Percentiles rank a stretch among this genome's conserved stretches.
Conservation (phyloP, 2,329 filamentous ascomycete genomes). For the Penicillium sp. region DNA sequence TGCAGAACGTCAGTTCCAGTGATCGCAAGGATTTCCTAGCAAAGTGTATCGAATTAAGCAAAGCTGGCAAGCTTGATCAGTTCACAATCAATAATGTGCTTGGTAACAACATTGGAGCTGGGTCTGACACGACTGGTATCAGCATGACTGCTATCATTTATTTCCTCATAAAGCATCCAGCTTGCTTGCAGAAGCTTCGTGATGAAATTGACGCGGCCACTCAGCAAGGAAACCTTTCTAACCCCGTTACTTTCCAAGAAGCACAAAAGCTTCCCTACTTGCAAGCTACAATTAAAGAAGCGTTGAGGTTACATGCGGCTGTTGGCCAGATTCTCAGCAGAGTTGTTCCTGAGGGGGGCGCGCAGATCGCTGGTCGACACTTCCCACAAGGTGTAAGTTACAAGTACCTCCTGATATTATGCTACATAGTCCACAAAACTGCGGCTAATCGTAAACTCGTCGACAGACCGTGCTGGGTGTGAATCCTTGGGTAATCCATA, state of each 20-base stretch:
- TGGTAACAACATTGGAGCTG: too few relatives aligned
- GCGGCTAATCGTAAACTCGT: too few relatives aligned
- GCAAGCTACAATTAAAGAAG: constrained; percentile 38
- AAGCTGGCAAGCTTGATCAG: too few relatives aligned
- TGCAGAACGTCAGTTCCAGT: too few relatives aligned
- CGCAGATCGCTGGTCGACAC: constrained; percentile 44
- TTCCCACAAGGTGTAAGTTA: too few relatives aligned
- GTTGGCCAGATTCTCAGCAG: constrained; percentile 38
- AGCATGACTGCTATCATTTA: constrained; percentile 43
- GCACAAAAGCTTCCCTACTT: constrained; percentile 35
- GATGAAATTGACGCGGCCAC: constrained; percentile 40
- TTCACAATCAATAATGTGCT: constrained; percentile 32
- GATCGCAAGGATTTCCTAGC: too few relatives aligned
- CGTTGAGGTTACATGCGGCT: constrained; percentile 38
- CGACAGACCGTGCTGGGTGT: too few relatives aligned
- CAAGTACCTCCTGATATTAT: too few relatives aligned
- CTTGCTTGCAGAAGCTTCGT: constrained; percentile 34
- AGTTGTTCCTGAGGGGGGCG: constrained; percentile 33
- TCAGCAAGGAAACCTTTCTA: constrained; percentile 17
- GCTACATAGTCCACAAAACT: too few relatives aligned
- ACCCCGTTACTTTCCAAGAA: constrained; percentile 27
- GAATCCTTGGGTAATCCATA: too few relatives aligned
- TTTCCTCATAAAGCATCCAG: constrained; percentile 35
- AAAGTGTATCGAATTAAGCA: too few relatives aligned
- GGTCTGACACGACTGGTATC: constrained; percentile 38